Conservation (phyloP, 1,139 yeast species). For the Candida glucosophila region DNA sequence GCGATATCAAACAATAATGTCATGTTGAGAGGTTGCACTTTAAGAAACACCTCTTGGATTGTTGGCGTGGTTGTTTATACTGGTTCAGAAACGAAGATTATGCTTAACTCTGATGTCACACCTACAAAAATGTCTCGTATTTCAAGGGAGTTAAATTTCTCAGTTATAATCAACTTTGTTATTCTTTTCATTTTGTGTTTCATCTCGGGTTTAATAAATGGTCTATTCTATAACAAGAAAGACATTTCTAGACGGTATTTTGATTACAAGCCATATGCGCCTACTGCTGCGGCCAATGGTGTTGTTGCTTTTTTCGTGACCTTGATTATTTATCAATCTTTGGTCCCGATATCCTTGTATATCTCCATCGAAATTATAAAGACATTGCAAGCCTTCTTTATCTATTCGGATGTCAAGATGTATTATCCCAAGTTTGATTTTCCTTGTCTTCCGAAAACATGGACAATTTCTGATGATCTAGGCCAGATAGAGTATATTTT, state of each 20-base stretch:
- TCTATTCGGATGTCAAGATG: constrained; percentile 81
- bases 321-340: constrained; percentile 78
- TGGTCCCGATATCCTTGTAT: constrained; percentile 92
- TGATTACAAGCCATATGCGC: constrained; percentile 46
- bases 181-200: constrained; percentile 74
- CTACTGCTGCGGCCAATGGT: constrained; percentile 69
- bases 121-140: constrained; percentile 85
- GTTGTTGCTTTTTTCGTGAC: constrained; percentile 82
- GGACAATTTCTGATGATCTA: constrained; percentile 95
- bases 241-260: constrained; percentile 56
- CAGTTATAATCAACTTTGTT: constrained; percentile 71
- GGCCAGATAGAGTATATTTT: constrained; percentile 95
- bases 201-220: constrained; percentile 75
- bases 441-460: constrained; percentile 92
- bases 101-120: constrained; percentile 87
- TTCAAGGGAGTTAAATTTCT: constrained; percentile 71
- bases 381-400: constrained; percentile 89
- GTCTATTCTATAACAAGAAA: constrained; percentile 51
- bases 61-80: constrained; percentile 86
- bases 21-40: constrained; percentile 81
- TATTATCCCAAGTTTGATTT: constrained; percentile 79
- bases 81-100: constrained; percentile 84
- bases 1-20: constrained; percentile 75
- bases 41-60: constrained; percentile 90
- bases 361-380: constrained; percentile 93